Evolutionary conservation across 371 early-diverging fungal genomes (phyloP).

Genomic region (Phascolomyces articulosus): DNA sequence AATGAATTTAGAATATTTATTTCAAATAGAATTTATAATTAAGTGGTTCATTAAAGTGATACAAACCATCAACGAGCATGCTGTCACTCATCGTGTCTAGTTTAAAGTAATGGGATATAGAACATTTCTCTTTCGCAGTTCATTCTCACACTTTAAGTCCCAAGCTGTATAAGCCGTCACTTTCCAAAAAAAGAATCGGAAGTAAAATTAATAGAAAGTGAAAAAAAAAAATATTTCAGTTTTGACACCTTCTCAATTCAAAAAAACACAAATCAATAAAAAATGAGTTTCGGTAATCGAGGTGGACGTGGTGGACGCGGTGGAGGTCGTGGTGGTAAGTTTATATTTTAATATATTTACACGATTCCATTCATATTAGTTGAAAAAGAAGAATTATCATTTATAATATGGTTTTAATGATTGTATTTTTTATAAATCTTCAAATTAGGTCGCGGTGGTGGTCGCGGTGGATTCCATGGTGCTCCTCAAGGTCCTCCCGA

Average conservation of each 20-base stretch:
- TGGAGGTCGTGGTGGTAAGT: slow-evolving; percentile 46
- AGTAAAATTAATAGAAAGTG: background rate
- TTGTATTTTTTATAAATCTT: background rate
- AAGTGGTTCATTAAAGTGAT: too few species aligned
- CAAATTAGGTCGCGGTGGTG: slow-evolving; percentile 64
- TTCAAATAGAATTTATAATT: too few species aligned
- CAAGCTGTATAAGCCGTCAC: too few species aligned
- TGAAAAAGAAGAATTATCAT: too few species aligned
- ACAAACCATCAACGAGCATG: slow-evolving; percentile 56
- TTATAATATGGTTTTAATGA: background rate
- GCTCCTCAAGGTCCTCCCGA: slow-evolving; percentile 77
- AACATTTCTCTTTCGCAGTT: too few species aligned
- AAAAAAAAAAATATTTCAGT: slow-evolving; percentile 1
- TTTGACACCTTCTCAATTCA: background rate
- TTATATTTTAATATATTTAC: background rate
- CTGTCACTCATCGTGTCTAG: slow-evolving; percentile 28
- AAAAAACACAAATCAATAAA: slow-evolving; percentile 5
- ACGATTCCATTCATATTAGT: too few species aligned
- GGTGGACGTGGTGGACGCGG: slow-evolving; percentile 41
- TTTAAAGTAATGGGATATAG: too few species aligned
- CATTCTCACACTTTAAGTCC: too few species aligned
- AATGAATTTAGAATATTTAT: background rate
- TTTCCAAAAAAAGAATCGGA: background rate
- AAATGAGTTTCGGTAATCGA: slow-evolving; percentile 53
- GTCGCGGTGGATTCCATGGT: slow-evolving; percentile 64